Conservation (phyloP, 768 basidiomycete genomes). For the Mycena crocata region DNA sequence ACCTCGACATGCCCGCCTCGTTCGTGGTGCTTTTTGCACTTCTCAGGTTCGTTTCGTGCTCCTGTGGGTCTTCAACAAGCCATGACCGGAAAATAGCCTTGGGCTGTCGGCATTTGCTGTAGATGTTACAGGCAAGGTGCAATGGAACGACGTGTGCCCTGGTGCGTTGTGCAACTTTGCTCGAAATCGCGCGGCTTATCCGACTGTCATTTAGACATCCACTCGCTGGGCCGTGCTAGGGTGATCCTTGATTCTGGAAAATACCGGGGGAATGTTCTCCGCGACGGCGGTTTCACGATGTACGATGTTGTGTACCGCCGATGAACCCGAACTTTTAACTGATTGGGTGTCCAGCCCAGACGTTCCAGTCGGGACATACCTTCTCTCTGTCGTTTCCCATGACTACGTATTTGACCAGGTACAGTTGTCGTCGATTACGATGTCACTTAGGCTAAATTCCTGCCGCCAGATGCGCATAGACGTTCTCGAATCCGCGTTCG, state of each 20-base stretch:
- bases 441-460: slow-evolving; percentile 6
- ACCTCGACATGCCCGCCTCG: slow-evolving; percentile 16
- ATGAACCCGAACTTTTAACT: slow-evolving; percentile 9
- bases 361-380: slow-evolving; percentile 75
- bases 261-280: slow-evolving; percentile 62
- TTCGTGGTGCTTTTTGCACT: slow-evolving; percentile 30
- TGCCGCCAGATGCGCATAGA: slow-evolving; percentile 73
- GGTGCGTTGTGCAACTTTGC: slow-evolving; percentile 51
- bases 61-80: not conserved
- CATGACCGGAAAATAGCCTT: slow-evolving; percentile 36
- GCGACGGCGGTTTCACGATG: slow-evolving; percentile 76
- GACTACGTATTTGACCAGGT: slow-evolving; percentile 82
- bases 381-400: slow-evolving; percentile 75
- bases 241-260: slow-evolving; percentile 72
- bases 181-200: slow-evolving; percentile 4
- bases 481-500: slow-evolving; percentile 56
- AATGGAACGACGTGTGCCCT: slow-evolving; percentile 79
- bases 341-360: slow-evolving; percentile 60
- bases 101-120: slow-evolving; percentile 53
- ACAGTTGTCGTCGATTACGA: slow-evolving; percentile 25
- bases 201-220: slow-evolving; percentile 43
- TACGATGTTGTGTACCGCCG: slow-evolving; percentile 45
- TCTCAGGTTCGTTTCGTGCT: slow-evolving; percentile 30
- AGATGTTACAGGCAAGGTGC: slow-evolving; percentile 71
- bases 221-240: slow-evolving; percentile 64